Percentiles rank a stretch among this genome's conserved stretches.
phyloP scores from a whole-genome alignment of 2,329 filamentous ascomycete genomes.

The Talaromyces sp. region DNA sequence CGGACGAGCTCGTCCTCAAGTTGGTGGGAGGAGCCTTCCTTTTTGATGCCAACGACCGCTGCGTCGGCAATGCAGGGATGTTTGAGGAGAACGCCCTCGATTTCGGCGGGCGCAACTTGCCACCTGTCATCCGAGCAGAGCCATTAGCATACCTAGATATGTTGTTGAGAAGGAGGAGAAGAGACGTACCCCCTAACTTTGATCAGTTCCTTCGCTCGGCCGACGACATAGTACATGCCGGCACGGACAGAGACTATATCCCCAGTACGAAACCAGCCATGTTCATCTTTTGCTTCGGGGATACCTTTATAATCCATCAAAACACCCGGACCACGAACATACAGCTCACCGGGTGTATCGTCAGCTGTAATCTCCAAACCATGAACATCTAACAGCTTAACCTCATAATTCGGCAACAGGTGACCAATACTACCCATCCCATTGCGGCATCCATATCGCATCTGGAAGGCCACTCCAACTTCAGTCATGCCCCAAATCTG shows the following conservation, averaged over 20 bases:
- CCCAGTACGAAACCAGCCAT: slow-evolving; percentile 46
- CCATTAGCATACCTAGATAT: not conserved
- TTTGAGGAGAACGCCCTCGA: slow-evolving; percentile 46
- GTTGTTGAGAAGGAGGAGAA: not conserved
- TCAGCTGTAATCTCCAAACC: slow-evolving; percentile 31
- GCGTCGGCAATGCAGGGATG: slow-evolving; percentile 46
- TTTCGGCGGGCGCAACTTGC: slow-evolving; percentile 49
- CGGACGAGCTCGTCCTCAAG: slow-evolving; percentile 39
- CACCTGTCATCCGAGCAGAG: slow-evolving; percentile 31
- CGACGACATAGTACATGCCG: slow-evolving; percentile 40
- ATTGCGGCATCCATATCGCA: slow-evolving; percentile 39
- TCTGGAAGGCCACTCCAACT: slow-evolving; percentile 45
- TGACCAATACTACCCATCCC: slow-evolving; percentile 49
- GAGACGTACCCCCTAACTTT: slow-evolving; percentile 44
- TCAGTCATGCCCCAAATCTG: slow-evolving; percentile 58
- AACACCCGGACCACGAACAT: slow-evolving; percentile 38
- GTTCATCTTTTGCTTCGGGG: slow-evolving; percentile 32
- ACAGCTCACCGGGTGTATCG: slow-evolving; percentile 39
- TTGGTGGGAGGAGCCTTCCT: slow-evolving; percentile 19
- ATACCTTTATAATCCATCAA: slow-evolving; percentile 39
- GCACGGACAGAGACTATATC: slow-evolving; percentile 39
- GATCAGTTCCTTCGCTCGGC: slow-evolving; percentile 45
- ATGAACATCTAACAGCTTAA: slow-evolving; percentile 36
- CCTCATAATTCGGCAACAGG: slow-evolving; percentile 40
- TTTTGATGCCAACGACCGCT: slow-evolving; percentile 46